Conservation (phyloP, 1,139 yeast species). For the Yamadazyma diddensiae region DNA sequence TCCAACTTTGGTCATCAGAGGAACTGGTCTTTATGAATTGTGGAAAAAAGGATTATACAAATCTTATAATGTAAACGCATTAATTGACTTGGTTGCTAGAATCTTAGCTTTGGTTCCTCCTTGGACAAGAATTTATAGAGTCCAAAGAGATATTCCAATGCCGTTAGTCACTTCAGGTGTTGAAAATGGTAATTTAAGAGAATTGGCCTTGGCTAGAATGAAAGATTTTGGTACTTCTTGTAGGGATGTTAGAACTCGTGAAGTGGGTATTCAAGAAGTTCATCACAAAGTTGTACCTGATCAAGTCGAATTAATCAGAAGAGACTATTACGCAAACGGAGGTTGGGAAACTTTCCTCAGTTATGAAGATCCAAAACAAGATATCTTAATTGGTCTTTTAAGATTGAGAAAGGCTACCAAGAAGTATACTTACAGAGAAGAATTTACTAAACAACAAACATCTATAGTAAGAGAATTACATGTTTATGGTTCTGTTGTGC, state of each 20-base stretch:
- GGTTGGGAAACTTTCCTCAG: constrained; percentile 98
- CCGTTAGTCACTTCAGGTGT: constrained; percentile 98
- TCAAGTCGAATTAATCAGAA: constrained; percentile 90
- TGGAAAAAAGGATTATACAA: constrained; percentile 97
- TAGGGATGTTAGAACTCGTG: constrained; percentile 97
- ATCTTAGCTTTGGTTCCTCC: constrained; percentile 96
- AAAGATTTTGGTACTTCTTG: constrained; percentile 96
- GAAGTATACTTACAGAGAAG: constrained; percentile 87
- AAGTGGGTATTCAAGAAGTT: constrained; percentile 97
- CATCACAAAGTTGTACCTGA: constrained; percentile 97
- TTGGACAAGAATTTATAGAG: constrained; percentile 98
- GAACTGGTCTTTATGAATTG: constrained; percentile 93
- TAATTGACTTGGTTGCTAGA: constrained; percentile 92
- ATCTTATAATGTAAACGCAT: constrained; percentile 91
- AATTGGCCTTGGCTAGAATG: constrained; percentile 94
- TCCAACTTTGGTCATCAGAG: constrained; percentile 95
- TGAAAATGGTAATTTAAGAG: constrained; percentile 95
- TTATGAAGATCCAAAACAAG: constrained; percentile 97
- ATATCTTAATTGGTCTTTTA: constrained; percentile 85
- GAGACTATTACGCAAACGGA: constrained; percentile 96
- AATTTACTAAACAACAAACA: constrained; percentile 78
- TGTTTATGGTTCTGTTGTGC: constrained; percentile 97
- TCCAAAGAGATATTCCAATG: constrained; percentile 99
- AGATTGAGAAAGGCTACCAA: constrained; percentile 87
- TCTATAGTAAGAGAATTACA: constrained; percentile 94